phyloP scores from a whole-genome alignment of 345 rosid genomes.

The Sonneratia alba region DNA sequence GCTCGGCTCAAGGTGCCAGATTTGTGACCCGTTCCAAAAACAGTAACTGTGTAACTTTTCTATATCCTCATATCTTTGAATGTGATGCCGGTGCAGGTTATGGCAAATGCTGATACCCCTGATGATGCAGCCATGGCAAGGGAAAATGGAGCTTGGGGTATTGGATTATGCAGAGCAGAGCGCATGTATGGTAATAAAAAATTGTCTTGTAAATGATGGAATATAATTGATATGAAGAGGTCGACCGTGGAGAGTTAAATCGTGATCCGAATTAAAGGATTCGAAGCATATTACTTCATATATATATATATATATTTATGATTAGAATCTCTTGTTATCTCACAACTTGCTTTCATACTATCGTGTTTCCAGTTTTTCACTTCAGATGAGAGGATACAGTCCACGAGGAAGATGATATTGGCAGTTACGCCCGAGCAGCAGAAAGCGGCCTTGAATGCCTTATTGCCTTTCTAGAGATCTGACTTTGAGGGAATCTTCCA shows the following conservation, averaged over 20 bases:
- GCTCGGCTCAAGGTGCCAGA: slow-evolving; percentile 60
- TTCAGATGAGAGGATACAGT: slow-evolving; percentile 75
- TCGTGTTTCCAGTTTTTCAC: slow-evolving; percentile 60
- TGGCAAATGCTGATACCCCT: slow-evolving; percentile 99
- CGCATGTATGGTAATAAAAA: slow-evolving; percentile 53
- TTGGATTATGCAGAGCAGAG: slow-evolving; percentile 90
- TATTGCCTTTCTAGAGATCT: slow-evolving; percentile 82
- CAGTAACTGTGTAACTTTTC: neutral
- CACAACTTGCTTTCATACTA: neutral
- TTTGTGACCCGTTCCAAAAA: neutral
- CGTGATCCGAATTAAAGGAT: too few species aligned
- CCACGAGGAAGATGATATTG: slow-evolving; percentile 95
- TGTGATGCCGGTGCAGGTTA: slow-evolving; percentile 37
- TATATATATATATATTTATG: neutral
- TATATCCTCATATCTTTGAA: neutral
- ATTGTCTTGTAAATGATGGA: neutral
- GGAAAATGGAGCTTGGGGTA: slow-evolving; percentile 90
- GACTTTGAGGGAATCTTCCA: slow-evolving; percentile 92
- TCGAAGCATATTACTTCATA: too few species aligned
- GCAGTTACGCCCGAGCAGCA: slow-evolving; percentile 78
- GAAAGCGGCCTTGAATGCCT: slow-evolving; percentile 53
- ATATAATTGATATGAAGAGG: too few species aligned
- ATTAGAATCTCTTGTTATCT: neutral
- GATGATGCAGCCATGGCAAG: slow-evolving; percentile 79
- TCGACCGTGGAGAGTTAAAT: neutral